A percentile compares a stretch with the other conserved stretches of the same genome.
Conservation (phyloP, 495 filamentous ascomycete genomes). For the Emericellopsis terricola region DNA sequence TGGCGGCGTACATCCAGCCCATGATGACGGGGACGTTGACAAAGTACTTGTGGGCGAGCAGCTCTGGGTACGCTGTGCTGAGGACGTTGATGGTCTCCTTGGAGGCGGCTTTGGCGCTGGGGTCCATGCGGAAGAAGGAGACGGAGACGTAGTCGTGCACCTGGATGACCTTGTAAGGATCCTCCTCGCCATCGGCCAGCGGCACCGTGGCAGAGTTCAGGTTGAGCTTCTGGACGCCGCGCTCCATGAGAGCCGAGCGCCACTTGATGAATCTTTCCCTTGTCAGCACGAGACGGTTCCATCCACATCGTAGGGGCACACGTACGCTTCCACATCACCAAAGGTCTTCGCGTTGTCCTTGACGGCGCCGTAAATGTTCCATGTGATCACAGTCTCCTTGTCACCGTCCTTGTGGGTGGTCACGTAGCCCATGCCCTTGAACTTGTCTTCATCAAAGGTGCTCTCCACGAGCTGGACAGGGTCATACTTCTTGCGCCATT, state of each 20-base stretch:
- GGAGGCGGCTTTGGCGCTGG: conserved; percentile 48
- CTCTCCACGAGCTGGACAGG: conserved; percentile 27
- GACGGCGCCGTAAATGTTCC: conserved; percentile 75
- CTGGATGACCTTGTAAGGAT: conserved; percentile 77
- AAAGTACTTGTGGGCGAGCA: conserved; percentile 76
- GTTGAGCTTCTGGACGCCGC: conserved; percentile 49
- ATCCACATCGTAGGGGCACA: conserved; percentile 3
- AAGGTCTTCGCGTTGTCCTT: conserved; percentile 56
- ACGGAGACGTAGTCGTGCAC: conserved; percentile 80
- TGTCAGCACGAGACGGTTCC: conserved; percentile 6
- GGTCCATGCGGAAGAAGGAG: conserved; percentile 59
- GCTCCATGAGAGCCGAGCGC: conserved; percentile 77
- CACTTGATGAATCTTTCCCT: conserved; percentile 58
- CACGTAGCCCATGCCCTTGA: conserved; percentile 37
- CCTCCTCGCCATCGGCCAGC: conserved; percentile 53
- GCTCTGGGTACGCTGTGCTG: conserved; percentile 65
- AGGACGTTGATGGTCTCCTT: conserved; percentile 67
- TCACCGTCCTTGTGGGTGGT: conserved; percentile 22
- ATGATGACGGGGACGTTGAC: conserved; percentile 78
- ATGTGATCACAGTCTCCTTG: conserved; percentile 41
- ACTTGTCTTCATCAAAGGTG: conserved; percentile 31
- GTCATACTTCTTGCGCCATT: conserved; percentile 54
- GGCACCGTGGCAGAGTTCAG: conserved; percentile 44
- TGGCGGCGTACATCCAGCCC: conserved; percentile 66
- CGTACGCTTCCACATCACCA: conserved; percentile 58